Evolutionary conservation across 306 rosid genomes (phyloP), one percentile per base, ranked within the genome.

Genomic region (Prosopis cineraria): DNA sequence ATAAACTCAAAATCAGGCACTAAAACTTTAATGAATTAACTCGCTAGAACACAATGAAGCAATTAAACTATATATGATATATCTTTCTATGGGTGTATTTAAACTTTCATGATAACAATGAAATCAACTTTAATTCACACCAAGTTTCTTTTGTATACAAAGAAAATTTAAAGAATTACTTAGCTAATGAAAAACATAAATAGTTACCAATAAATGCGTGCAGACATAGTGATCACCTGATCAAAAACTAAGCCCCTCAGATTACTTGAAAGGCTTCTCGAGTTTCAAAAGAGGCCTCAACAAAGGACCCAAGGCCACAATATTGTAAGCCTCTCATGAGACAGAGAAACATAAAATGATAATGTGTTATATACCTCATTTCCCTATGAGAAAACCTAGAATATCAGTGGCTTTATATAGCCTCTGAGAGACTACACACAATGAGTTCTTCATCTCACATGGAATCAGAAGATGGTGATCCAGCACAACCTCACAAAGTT

Each of bases 221-320:
- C 20, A 4, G 50, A 14, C 14, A 3, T n/a, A n/a, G n/a, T n/a
- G n/a, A n/a, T n/a, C n/a, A n/a, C n/a, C n/a, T 17, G 53, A 47
- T 3, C 53, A 25, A 29, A 16, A 27, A 25, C 25, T 1, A 60
- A 14, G 67, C 39, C 16, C 16, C 36, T 60, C 40, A 6, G 19
- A 60, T 60, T 30, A 29, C 40, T 60, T 64, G 24, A 30, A 62
- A 64, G 34, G 69, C 69, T 64, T 34, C 69, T 34, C 44, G 10
- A 64, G 40, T 31, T 33, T 64, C 69, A 64, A 33, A 17, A 2
- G 22, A 64, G 69, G 69, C 69, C 43, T 9, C 5, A 3, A 33
- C 3, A 34, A 10, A 17, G 69, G 16, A 30, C 41, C 25, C 5
- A 34, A 34, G 43, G 29, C 69, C 69, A 34, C 69, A 64, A 33